phyloP scores from a whole-genome alignment of 805 yeast genomes.

The Ogataea ganodermae region DNA sequence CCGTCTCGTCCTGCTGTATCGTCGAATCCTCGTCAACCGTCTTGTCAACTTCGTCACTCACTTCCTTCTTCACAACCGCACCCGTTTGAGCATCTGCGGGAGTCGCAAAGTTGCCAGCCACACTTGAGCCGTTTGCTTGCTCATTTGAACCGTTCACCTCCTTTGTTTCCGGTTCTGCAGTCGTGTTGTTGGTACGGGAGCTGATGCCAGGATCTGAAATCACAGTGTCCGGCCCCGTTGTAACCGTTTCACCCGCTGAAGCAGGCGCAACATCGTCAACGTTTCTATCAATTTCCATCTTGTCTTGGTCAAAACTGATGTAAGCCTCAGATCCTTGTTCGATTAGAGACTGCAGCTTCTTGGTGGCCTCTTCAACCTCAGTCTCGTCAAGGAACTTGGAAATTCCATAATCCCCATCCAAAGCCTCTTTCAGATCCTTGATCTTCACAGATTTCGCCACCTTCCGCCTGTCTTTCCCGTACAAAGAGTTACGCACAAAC shows the following conservation, averaged over 20 bases:
- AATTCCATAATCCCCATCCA: constrained; percentile 62
- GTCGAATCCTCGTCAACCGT: constrained; percentile 52
- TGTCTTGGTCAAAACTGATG: constrained; percentile 18
- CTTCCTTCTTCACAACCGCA: constrained; percentile 4
- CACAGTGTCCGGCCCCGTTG: constrained; percentile 20
- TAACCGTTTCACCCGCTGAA: constrained; percentile 16
- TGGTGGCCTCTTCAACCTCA: constrained; percentile 34
- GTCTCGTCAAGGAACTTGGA: constrained; percentile 46
- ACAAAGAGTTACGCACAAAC: constrained; percentile 63
- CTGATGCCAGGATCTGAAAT: constrained; percentile 15
- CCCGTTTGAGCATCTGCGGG: not conserved
- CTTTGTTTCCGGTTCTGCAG: constrained; percentile 15
- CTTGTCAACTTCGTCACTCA: constrained; percentile 1
- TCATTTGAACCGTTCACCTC: not conserved
- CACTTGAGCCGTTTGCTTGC: constrained; percentile 11
- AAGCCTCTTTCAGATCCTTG: constrained; percentile 37
- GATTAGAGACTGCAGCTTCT: constrained; percentile 38
- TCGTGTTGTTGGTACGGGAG: constrained; percentile 14
- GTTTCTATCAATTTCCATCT: constrained; percentile 24
- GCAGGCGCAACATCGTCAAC: constrained; percentile 19
- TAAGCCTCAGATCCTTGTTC: constrained; percentile 43
- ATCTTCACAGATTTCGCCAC: constrained; percentile 18
- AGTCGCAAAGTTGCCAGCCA: constrained; percentile 5
- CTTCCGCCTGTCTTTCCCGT: constrained; percentile 32
- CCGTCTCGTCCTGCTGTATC: constrained; percentile 47